Evolutionary conservation across 225 moss, liverwort and hornwort genomes (phyloP), one percentile per base, ranked within the genome.

Genomic region (Lunularia cruciata): DNA sequence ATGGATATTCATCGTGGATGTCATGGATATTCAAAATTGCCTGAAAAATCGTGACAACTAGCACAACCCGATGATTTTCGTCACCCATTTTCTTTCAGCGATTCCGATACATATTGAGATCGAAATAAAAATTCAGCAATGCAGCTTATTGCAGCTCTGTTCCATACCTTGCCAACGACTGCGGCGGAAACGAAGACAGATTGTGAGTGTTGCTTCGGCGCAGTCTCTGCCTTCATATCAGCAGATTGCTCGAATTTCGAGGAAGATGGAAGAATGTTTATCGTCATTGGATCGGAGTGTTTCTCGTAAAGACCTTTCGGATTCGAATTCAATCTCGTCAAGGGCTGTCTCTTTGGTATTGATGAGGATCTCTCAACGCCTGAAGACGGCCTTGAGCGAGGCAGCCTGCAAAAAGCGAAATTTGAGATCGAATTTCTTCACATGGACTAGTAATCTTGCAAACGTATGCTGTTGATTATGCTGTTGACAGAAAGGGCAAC

Each of bases 191-290:
- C 30, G 16, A 57, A 57, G 6, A 56, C 28, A 55, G 56, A 60
- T 48, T 49, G 67, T 49, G 48, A 36, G 6, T 52, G 67, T 6
- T 16, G 49, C 6, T 45, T 25, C 32, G 45, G 65, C 19, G 47
- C 46, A 49, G 48, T 16, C 34, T 22, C 67, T 2, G 0, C 43
- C 0, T 19, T 3, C 14, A 34, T 5, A 19, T 51, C 20, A 6
- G 32, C 33, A 14, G 48, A 34, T 49, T 52, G 48, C 67, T 67
- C 51, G 8, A 49, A 52, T 48, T 46, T 66, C n/a, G 14, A 23
- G 28, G 49, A n/a, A 22, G 49, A 51, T 22, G 49, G 34, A 32
- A 33, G 12, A 31, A 19, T 52, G 40, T 40, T 40, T 34, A 34
- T 52, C 13, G 35, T n/a, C 67, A 67, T 48, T 1, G 67, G 3